Evolutionary conservation across 441 rosid genomes (phyloP), one percentile per base, ranked within the genome.

Genomic region (Arabidopsis hybrid): DNA sequence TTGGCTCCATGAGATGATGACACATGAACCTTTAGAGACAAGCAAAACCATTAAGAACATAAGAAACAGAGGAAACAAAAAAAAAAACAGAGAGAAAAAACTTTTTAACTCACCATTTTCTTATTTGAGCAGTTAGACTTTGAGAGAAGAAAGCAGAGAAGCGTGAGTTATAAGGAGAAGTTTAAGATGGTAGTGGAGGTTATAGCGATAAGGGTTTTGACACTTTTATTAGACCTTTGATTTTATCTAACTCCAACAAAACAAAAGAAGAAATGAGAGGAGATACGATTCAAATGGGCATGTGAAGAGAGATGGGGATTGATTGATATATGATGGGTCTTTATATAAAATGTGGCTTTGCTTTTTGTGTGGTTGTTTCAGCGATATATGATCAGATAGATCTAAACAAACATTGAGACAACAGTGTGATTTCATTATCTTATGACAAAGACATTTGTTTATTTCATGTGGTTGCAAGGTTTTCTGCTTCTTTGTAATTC

Each of bases 11-110:
- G 75, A 45, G 72, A 78, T 26, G 72, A 78, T 26, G 81, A 74
- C 63, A 83, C 84, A 75, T 88, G 79, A 80, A 87, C 96, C 97
- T 91, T 45, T 3, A 51, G 14, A 56, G 53, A 69, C 71, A 63
- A 76, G 32, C 50, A 60, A 43, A 72, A 60, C 60, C 52, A 45
- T 65, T 51, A 59, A 65, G 35, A 70, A 57, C 59, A 29, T 55
- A 39, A 29, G 17, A 36, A 70, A 40, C 40, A 65, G 50, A 51
- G 71, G 26, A 21, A 21, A 4, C 26, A n/a, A 4, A 0, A 18
- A 38, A 40, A 36, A 38, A 60, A 53, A 51, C 21, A 70, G 36
- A 70, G 57, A 21, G 26, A 51, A 0, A 34, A 46, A 18, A 31
- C 10, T 49, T 5, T 43, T 21, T 1, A 65, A 65, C 73, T 49